A percentile compares a stretch with the other conserved stretches of the same genome.
Evolutionary conservation across 2,329 filamentous ascomycete species (phyloP).

Genomic region (Trematosphaeria pertusa): DNA sequence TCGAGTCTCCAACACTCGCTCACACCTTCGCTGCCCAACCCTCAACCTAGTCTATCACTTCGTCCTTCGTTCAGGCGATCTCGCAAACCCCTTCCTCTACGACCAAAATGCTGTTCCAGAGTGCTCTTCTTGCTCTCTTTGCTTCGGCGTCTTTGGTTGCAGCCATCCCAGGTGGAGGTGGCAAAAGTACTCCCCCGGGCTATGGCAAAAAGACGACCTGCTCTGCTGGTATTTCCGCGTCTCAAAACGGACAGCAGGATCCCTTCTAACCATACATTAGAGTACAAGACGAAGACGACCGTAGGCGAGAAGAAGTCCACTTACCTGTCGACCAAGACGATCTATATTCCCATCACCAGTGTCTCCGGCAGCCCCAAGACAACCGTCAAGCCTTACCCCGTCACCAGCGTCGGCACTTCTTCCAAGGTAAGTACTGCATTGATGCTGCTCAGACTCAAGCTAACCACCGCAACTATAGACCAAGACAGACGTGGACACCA

Average conservation of each 20-base stretch:
- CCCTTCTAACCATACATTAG: constrained; percentile 9
- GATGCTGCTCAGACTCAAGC: not conserved
- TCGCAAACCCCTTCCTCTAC: too few species aligned
- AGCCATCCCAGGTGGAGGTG: too few species aligned
- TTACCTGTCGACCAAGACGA: constrained; percentile 25
- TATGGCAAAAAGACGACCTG: constrained; percentile 24
- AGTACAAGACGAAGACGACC: constrained; percentile 22
- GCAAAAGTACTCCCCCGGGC: not conserved
- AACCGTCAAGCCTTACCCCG: constrained; percentile 14
- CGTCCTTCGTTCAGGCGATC: constrained; percentile 1
- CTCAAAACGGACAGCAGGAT: not conserved
- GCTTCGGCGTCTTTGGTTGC: constrained; percentile 24
- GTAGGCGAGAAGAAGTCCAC: constrained; percentile 15
- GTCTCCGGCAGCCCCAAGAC: constrained; percentile 17
- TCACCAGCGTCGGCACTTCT: constrained; percentile 13
- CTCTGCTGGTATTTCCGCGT: constrained; percentile 22
- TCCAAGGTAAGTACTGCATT: constrained; percentile 7
- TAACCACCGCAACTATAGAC: not conserved
- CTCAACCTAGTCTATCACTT: constrained; percentile 1
- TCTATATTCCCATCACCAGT: constrained; percentile 23
- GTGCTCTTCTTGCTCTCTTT: constrained; percentile 21
- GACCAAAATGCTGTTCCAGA: constrained; percentile 31
- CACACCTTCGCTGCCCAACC: constrained; percentile 6
- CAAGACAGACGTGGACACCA: constrained; percentile 6
- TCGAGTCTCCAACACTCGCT: constrained; percentile 10